Base-by-base conservation (phyloP, 148 eudicot genomes). In the Pouteria glomerata region DNA sequence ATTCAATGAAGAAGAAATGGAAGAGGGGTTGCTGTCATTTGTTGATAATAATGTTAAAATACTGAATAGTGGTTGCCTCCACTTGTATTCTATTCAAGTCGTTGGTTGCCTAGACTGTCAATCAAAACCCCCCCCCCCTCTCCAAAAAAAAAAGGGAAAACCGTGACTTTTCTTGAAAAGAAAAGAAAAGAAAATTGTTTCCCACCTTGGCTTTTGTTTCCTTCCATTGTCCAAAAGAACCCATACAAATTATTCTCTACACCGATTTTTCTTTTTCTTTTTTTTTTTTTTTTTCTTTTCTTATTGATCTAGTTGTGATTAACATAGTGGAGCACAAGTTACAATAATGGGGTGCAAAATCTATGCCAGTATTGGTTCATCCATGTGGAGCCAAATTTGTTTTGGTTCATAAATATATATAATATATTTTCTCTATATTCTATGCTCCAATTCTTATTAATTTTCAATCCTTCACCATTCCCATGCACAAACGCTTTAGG, bases 101-200 rank as follows among this genome's bases (percentile, higher is more conserved):
- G 70, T 74, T 63, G 59, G 70, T 53, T 74, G 71, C 66, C 50
- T 63, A 47, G 56, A 65, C 63, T 73, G 77, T 66, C 35, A 19
- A 65, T 74, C 60, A 56, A 71, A 56, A 56, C 50, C 55, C n/a
- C 44, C 23, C 56, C 27, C 18, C 26, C 15, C 33, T 52, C 53
- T 65, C 2, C 0, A 18, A 45, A 66, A 14, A 50, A n/a, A n/a
- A n/a, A n/a, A n/a, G n/a, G n/a, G n/a, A n/a, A n/a, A n/a, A n/a
- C n/a, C n/a, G n/a, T n/a, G n/a, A n/a, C n/a, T n/a, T n/a, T n/a
- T n/a, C n/a, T n/a, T n/a, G 21, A 21, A 14, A 67, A 48, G 11
- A 21, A 29, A 35, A 57, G 13, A 10, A 72, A 72, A 31, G 30
- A 23, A 11, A 30, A 63, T 23, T 19, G 7, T 8, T 18, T 30